Conservation (phyloP, 352 stramenopile species). For the Phytophthora pistaciae region DNA sequence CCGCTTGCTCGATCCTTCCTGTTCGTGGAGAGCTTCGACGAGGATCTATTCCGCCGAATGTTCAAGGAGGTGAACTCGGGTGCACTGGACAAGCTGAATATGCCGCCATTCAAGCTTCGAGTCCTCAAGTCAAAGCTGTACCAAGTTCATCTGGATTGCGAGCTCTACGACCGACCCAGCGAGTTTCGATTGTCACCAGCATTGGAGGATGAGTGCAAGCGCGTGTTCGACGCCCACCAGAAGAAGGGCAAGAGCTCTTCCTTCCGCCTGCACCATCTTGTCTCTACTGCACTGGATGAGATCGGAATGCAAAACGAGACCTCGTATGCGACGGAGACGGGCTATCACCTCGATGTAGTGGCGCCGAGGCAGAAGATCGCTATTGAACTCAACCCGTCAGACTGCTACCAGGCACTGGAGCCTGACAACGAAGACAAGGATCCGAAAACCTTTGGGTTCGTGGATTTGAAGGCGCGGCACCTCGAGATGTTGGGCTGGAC, state of each 20-base stretch:
- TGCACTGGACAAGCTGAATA: constrained; percentile 43
- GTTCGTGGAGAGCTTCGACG: constrained; percentile 65
- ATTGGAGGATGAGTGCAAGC: constrained; percentile 48
- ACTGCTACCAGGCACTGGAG: constrained; percentile 59
- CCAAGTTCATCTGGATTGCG: constrained; percentile 72
- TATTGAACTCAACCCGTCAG: constrained; percentile 69
- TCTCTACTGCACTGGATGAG: constrained; percentile 62
- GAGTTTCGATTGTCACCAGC: constrained; percentile 46
- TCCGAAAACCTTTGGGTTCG: constrained; percentile 57
- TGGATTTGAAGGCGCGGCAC: constrained; percentile 75
- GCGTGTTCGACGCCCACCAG: constrained; percentile 56
- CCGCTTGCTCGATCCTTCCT: constrained; percentile 60
- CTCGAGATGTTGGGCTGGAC: constrained; percentile 73
- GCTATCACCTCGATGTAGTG: constrained; percentile 71
- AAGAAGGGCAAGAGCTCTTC: constrained; percentile 62
- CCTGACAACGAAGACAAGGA: constrained; percentile 42
- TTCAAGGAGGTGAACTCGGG: constrained; percentile 59
- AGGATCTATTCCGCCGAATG: constrained; percentile 48
- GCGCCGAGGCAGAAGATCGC: constrained; percentile 59
- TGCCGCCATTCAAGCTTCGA: constrained; percentile 43
- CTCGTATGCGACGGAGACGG: constrained; percentile 37
- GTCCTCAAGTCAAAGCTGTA: constrained; percentile 65
- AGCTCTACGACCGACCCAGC: constrained; percentile 35
- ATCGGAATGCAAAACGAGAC: constrained; percentile 56
- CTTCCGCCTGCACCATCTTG: constrained; percentile 67